These are phyloP conservation scores for Corynespora cassiicola DNA, from an alignment of 2,329 filamentous ascomycete genomes.

Conservation along the genomic window DNA sequence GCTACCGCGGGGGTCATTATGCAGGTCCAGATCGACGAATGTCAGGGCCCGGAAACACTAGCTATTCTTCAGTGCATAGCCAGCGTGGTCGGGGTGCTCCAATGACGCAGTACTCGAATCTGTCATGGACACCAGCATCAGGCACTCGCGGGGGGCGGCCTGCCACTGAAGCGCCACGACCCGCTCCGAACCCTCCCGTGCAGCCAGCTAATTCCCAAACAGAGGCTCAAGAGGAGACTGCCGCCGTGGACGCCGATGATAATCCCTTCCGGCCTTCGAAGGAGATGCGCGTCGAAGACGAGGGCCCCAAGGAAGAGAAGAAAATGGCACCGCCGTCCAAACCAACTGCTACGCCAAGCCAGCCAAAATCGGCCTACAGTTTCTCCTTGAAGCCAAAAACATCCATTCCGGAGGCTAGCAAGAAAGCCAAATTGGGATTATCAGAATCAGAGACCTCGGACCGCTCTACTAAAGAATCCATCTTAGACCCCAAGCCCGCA, in stretches of 20 bases:
- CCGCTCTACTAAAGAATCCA: constrained; percentile 48
- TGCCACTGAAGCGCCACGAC: constrained; percentile 44
- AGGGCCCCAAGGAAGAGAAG: constrained; percentile 57
- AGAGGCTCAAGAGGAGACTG: constrained; percentile 24
- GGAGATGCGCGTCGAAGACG: constrained; percentile 70
- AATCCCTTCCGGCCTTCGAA: constrained; percentile 69
- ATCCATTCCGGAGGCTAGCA: constrained; percentile 60
- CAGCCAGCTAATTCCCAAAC: constrained; percentile 20
- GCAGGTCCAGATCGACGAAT: constrained; percentile 53
- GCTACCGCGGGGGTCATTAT: constrained; percentile 68
- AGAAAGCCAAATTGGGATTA: constrained; percentile 58
- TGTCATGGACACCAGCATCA: constrained; percentile 72
- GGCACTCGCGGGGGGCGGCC: constrained; percentile 60
- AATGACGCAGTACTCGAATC: constrained; percentile 65
- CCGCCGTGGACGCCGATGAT: constrained; percentile 60
- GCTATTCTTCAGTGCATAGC: constrained; percentile 48
- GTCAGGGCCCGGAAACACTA: constrained; percentile 41
- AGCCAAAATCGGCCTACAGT: constrained; percentile 68
- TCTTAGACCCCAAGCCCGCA: constrained; percentile 46
- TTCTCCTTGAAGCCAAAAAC: constrained; percentile 86
- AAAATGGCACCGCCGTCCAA: constrained; percentile 61
- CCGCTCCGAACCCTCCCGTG: constrained; percentile 11
- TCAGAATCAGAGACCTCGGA: constrained; percentile 44
- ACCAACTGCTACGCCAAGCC: constrained; percentile 61
- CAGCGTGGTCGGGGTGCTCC: constrained; percentile 61